Percentiles rank a stretch among this genome's conserved stretches.
Evolutionary conservation across 768 basidiomycete species (phyloP).

Genomic region (Clathrus columnatus): DNA sequence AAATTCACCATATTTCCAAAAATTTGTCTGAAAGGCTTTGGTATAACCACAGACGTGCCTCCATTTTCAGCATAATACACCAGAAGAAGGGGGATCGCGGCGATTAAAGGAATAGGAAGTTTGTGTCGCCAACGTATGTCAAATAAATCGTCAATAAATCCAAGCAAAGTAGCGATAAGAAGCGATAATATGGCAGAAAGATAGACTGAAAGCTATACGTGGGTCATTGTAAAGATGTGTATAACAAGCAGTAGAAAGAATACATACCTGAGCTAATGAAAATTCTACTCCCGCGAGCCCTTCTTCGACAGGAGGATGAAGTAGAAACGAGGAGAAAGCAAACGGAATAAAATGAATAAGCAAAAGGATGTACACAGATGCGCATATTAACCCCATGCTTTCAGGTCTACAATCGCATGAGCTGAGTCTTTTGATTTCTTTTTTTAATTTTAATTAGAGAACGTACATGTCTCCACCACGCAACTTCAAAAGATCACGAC

Average conservation of each 20-base stretch:
- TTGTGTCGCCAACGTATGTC: slow-evolving; percentile 99
- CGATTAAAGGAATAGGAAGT: slow-evolving; percentile 92
- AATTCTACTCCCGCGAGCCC: slow-evolving; percentile 62
- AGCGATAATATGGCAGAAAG: slow-evolving; percentile 89
- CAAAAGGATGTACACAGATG: slow-evolving; percentile 77
- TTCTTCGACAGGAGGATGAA: slow-evolving; percentile 31
- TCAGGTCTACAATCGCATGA: slow-evolving; percentile 58
- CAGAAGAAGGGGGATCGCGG: slow-evolving; percentile 87
- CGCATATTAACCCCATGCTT: slow-evolving; percentile 85
- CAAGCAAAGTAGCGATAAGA: slow-evolving; percentile 85
- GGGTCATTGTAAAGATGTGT: not conserved
- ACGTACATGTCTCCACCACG: slow-evolving; percentile 65
- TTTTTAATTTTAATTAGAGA: not conserved
- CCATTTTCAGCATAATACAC: slow-evolving; percentile 95
- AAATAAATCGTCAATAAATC: slow-evolving; percentile 95
- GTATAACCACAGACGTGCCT: slow-evolving; percentile 89
- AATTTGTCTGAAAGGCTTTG: slow-evolving; percentile 64
- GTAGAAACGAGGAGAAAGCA: slow-evolving; percentile 72
- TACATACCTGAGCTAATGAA: slow-evolving; percentile 54
- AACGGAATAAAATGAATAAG: slow-evolving; percentile 93
- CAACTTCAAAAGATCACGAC: slow-evolving; percentile 79
- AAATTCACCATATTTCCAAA: slow-evolving; percentile 79
- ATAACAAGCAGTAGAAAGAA: not conserved
- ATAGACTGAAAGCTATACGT: slow-evolving; percentile 78
- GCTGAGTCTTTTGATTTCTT: not conserved